Evolutionary conservation across 768 basidiomycete genomes (phyloP).

Genomic region (Boletus vinaceobasis): DNA sequence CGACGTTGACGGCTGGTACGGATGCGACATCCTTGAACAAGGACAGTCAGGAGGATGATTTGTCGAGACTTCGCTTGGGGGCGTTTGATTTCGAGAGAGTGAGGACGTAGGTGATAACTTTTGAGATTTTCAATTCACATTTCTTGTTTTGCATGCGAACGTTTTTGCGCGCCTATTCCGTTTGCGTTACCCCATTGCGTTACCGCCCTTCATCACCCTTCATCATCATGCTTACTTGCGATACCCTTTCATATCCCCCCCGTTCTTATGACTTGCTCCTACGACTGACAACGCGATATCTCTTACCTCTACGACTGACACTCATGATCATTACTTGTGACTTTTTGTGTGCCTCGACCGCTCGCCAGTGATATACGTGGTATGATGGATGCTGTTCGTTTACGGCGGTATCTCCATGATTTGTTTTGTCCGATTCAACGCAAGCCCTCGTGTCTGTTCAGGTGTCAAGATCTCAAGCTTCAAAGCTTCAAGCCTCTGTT

Average conservation of each 20-base stretch:
- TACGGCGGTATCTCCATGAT: not conserved
- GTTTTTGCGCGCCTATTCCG: not conserved
- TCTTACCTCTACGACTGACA: not conserved
- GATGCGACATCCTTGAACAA: slow-evolving; percentile 8
- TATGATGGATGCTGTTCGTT: not conserved
- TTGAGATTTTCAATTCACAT: not conserved
- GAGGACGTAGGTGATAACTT: slow-evolving; percentile 2
- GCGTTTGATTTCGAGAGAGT: slow-evolving; percentile 23
- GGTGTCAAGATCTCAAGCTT: too few species aligned
- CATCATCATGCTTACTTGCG: slow-evolving; percentile 7
- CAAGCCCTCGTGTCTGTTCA: too few species aligned
- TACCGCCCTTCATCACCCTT: not conserved
- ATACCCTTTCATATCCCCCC: not conserved
- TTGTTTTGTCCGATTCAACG: too few species aligned
- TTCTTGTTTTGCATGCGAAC: not conserved
- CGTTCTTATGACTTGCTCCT: not conserved
- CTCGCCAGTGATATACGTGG: too few species aligned
- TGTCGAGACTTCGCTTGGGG: slow-evolving; percentile 13
- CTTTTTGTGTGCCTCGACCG: not conserved
- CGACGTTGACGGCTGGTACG: slow-evolving; percentile 18
- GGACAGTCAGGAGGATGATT: slow-evolving; percentile 8
- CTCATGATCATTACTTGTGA: not conserved
- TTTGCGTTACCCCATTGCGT: slow-evolving; percentile 9
- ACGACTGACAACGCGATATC: slow-evolving; percentile 13
- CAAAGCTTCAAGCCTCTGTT: too few species aligned